A percentile compares a stretch with the other conserved stretches of the same genome.
Evolutionary conservation across 495 filamentous ascomycete genomes (phyloP).

Genomic region (Tetracladium marchalianum): DNA sequence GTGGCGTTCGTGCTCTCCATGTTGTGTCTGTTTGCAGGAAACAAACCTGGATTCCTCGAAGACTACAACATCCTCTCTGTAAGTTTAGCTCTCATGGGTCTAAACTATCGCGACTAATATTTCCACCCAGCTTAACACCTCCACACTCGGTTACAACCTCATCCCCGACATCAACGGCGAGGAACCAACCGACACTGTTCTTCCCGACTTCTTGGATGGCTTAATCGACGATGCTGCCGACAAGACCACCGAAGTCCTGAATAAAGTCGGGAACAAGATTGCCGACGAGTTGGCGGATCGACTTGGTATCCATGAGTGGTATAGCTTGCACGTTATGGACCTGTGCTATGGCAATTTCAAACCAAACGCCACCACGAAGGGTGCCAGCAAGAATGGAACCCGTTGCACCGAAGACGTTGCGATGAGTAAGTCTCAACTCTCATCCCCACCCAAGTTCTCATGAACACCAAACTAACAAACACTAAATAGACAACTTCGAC

Average conservation of each 20-base stretch:
- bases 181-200: not conserved
- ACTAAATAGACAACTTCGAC: slow-evolving; percentile 41
- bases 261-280: slow-evolving; percentile 29
- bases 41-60: slow-evolving; percentile 47
- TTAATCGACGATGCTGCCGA: slow-evolving; percentile 20
- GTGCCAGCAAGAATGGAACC: slow-evolving; percentile 42
- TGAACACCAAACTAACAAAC: not conserved
- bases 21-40: slow-evolving; percentile 63
- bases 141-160: slow-evolving; percentile 45
- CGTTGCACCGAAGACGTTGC: slow-evolving; percentile 51
- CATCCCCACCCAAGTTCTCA: not conserved
- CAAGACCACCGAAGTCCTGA: slow-evolving; percentile 25
- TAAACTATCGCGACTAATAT: not conserved
- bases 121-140: slow-evolving; percentile 49
- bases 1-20: slow-evolving; percentile 58
- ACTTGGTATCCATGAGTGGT: slow-evolving; percentile 60
- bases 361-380: slow-evolving; percentile 38
- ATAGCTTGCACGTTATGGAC: slow-evolving; percentile 60
- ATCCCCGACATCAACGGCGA: slow-evolving; percentile 12
- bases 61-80: slow-evolving; percentile 58
- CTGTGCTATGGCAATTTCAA: slow-evolving; percentile 55
- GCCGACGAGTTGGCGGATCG: slow-evolving; percentile 34
- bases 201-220: not conserved
- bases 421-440: slow-evolving; percentile 32
- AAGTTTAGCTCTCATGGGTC: no score